These are phyloP conservation scores for Helminthosporium solani DNA, from an alignment of 2,329 filamentous ascomycete genomes.

Conservation along the genomic window DNA sequence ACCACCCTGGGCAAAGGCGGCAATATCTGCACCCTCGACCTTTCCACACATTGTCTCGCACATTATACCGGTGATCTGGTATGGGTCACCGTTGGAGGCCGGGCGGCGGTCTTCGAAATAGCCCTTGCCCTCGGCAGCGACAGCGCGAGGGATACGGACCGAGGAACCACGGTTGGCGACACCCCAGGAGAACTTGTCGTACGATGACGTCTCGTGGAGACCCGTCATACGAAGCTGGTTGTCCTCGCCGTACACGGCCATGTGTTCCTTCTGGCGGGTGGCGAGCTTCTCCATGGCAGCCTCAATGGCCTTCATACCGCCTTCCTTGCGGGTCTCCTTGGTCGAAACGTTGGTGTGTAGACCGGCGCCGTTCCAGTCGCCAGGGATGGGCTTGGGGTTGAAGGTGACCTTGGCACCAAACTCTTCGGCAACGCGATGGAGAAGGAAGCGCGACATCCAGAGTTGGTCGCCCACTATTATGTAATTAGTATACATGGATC, in stretches of 20 bases:
- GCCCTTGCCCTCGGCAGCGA: constrained; percentile 83
- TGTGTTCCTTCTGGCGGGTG: constrained; percentile 57
- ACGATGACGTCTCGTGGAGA: constrained; percentile 87
- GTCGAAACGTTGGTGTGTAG: constrained; percentile 94
- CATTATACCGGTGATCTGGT: constrained; percentile 79
- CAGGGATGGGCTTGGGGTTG: constrained; percentile 91
- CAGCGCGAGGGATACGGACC: constrained; percentile 86
- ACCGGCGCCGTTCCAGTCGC: constrained; percentile 96
- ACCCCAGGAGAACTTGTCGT: constrained; percentile 91
- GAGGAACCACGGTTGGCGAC: constrained; percentile 94
- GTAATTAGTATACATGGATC: constrained; percentile 20
- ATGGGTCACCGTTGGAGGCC: constrained; percentile 84
- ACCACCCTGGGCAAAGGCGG: constrained; percentile 38
- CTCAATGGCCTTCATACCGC: constrained; percentile 95
- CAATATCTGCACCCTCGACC: constrained; percentile 51
- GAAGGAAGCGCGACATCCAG: constrained; percentile 88
- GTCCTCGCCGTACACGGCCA: constrained; percentile 91
- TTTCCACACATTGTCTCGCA: constrained; percentile 66
- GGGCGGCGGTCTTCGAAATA: constrained; percentile 76
- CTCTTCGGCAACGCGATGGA: constrained; percentile 90
- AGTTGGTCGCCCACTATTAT: constrained; percentile 85
- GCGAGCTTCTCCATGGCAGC: constrained; percentile 62
- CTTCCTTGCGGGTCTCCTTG: constrained; percentile 81
- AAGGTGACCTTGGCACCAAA: constrained; percentile 95
- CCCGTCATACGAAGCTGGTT: constrained; percentile 94